Base-by-base conservation (phyloP, 2,329 filamentous ascomycete genomes). In the Neoarthrinium moseri region DNA sequence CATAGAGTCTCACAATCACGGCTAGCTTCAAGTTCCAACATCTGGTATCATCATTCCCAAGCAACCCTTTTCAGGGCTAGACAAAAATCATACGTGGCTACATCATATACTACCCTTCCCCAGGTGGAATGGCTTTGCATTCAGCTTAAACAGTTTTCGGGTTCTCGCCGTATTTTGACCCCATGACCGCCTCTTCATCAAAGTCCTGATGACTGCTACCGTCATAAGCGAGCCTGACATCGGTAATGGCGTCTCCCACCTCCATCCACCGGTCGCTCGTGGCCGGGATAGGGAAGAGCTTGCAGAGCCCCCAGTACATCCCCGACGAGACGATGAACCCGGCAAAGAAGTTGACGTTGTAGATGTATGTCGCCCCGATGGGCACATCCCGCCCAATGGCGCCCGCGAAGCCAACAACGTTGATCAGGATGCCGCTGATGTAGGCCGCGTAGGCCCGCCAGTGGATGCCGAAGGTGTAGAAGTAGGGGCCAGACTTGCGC, bases 381-480 rank as follows among this genome's bases (percentile, higher is more conserved):
- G 92, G 91, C 0, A 96, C 89, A 2, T 71, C 52, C 15, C 59
- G 63, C 1, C 89, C 89, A 21, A 96, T 79, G 0, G 87, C 90
- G 3, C 89, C 91, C 1, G 84, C 90, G 54, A 96, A 96, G 1
- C 91, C 91, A 4, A 96, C 89, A 4, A 96, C 87, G 56, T 96
- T 96, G 73, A 95, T 86, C 5, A 94, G 63, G 51, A 96, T 95
- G 11, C 91, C 91, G 1, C 80, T 73, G 48, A 95, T 78, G 63
- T 96, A 95, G 0, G 91, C 88, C 1, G 73, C 78, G 57, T 95
- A 96, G 2, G 82, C 91, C 33, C 89, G 84, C 87, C 87, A 94
- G 63, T 92, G 82, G 62, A 95, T 69, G 17, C 91, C 91, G 39
- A 68, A 79, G 0, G 71, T 81, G 68, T 77, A 94, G 65, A 78